These are phyloP conservation scores for Vitis labrusca DNA, from an alignment of 164 flowering plant genomes.

Conservation along the genomic window DNA sequence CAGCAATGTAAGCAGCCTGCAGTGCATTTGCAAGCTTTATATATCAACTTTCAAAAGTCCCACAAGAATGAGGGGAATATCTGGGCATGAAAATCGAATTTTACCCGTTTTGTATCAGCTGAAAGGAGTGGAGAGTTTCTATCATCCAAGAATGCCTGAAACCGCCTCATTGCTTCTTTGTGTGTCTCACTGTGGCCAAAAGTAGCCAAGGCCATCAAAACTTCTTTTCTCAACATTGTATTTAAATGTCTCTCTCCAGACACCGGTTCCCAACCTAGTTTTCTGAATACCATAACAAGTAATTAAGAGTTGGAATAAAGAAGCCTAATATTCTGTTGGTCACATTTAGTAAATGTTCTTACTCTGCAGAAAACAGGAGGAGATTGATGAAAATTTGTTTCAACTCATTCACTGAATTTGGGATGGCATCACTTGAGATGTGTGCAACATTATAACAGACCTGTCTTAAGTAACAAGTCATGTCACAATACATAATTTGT, in stretches of 20 bases:
- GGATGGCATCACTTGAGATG: slow-evolving; percentile 27
- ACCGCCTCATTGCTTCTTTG: slow-evolving; percentile 30
- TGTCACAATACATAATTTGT: background rate
- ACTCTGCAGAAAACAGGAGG: slow-evolving; percentile 31
- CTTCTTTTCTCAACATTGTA: slow-evolving; percentile 31
- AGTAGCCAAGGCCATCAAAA: slow-evolving; percentile 30
- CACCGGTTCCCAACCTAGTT: slow-evolving; percentile 36
- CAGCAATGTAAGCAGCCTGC: slow-evolving; percentile 37
- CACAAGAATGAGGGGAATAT: background rate
- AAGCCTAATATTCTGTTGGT: background rate
- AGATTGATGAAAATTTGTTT: slow-evolving; percentile 30
- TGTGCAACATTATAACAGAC: slow-evolving; percentile 19
- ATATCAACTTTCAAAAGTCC: background rate
- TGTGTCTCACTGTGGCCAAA: slow-evolving; percentile 33
- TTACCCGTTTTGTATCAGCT: slow-evolving; percentile 26
- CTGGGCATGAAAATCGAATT: background rate
- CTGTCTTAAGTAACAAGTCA: slow-evolving; percentile 15
- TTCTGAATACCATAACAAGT: slow-evolving; percentile 21
- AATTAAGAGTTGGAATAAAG: background rate
- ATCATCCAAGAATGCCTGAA: slow-evolving; percentile 27
- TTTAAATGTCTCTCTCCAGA: slow-evolving; percentile 28
- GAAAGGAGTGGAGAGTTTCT: slow-evolving; percentile 26
- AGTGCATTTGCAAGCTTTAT: background rate
- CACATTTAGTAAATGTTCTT: slow-evolving; percentile 11
- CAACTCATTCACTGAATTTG: slow-evolving; percentile 20